Evolutionary conservation across 73 alveolate species (phyloP), one percentile per base, ranked within the genome.

Genomic region (Paramecium biaurelia): DNA sequence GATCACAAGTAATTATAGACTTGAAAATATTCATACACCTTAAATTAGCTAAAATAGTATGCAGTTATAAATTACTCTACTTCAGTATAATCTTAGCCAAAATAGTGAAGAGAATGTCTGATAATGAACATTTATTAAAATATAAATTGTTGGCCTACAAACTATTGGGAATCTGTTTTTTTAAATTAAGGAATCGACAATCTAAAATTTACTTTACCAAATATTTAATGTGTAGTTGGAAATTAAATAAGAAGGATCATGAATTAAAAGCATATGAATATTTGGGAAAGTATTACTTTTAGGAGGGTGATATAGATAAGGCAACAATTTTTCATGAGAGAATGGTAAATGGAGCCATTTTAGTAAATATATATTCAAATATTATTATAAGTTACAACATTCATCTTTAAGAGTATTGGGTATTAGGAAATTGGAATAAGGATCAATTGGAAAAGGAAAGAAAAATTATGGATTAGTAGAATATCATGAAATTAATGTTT

Each of bases 241-340:
- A 58, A 20, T 23, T 59, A 42, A 43, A 86, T 15, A 41, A 63
- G 8, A 76, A 63, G 30, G 42, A 86, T n/a, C 74, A 86, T 35
- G 93, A 86, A 2, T 35, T 86, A 23, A 86, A 86, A 32, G 89
- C 93, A 9, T 67, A 86, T 68, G 93, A 86, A 11, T 67, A 59
- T 32, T 37, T 86, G 6, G 93, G 93, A 26, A 86, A 63, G 37
- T 86, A 76, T 10, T 86, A 59, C 37, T 86, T 58, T 23, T 86
- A 86, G 11, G 84, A 63, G 45, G 93, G 93, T 41, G 72, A 86
- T 32, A 35, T 86, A 6, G 88, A 86, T 6, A 59, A 34, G 37
- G 93, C 93, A 8, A 63, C n/a, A 20, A 21, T 63, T 1, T 86
- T 53, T 59, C 93, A 86, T 63, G 63, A 86, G 11, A 86, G 72